Conservation (phyloP, 495 filamentous ascomycete species). For the Physcia stellaris region DNA sequence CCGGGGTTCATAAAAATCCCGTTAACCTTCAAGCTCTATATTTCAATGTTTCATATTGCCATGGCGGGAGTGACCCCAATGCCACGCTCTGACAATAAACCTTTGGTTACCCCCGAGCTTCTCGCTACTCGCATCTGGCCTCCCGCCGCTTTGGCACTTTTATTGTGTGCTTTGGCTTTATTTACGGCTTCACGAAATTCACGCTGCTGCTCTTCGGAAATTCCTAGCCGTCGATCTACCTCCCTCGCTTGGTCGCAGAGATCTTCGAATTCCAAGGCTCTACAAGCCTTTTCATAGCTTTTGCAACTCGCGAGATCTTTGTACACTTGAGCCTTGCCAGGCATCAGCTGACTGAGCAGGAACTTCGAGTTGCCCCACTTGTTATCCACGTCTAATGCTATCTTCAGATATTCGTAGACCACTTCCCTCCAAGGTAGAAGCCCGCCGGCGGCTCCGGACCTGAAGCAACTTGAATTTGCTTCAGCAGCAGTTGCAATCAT, state of each 20-base stretch:
- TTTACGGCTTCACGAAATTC: conserved; percentile 33
- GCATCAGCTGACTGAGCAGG: conserved; percentile 67
- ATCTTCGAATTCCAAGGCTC: conserved; percentile 45
- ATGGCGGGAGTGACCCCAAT: not conserved
- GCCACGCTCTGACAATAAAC: conserved; percentile 21
- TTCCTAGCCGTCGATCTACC: conserved; percentile 49
- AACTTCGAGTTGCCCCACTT: conserved; percentile 86
- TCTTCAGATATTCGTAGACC: conserved; percentile 56
- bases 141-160: conserved; percentile 27
- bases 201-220: conserved; percentile 36
- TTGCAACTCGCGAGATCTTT: conserved; percentile 39
- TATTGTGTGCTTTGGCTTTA: conserved; percentile 30
- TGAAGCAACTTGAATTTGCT: conserved; percentile 75
- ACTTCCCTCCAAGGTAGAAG: conserved; percentile 59
- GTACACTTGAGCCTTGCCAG: conserved; percentile 56
- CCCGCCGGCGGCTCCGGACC: conserved; percentile 47
- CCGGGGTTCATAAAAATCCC: too few relatives aligned
- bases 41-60: too few relatives aligned
- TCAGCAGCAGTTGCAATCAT: conserved; percentile 96
- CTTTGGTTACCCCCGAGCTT: conserved; percentile 13
- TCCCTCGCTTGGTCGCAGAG: conserved; percentile 41
- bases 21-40: too few relatives aligned
- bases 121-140: conserved; percentile 20
- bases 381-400: conserved; percentile 64
- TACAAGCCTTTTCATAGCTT: conserved; percentile 51